Evolutionary conservation across 2,329 filamentous ascomycete genomes (phyloP), one percentile per base, ranked within the genome.

Genomic region (Fusarium sp.): DNA sequence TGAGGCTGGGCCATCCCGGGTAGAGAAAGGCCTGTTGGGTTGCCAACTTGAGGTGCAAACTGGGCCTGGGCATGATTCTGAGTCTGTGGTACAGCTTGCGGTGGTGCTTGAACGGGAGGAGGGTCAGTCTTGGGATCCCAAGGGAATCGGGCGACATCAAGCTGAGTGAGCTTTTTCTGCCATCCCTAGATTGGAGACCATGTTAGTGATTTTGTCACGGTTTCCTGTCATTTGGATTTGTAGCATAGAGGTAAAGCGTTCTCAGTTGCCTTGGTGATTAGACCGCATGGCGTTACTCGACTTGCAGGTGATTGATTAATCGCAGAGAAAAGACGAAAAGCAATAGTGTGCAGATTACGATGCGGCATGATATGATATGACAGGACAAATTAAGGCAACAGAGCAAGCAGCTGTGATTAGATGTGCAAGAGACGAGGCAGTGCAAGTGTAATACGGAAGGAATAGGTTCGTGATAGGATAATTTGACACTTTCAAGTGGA

Each of bases 71-170:
- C 65, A 48, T 78, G 75, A 15, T 66, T 59, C 35, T 73, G 72
- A 37, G 65, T 59, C 25, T 71, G 56, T 27, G 74, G 51, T 43
- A 63, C 44, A 30, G 71, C 63, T 44, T 75, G 58, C 23, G 71
- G 65, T 71, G 77, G 48, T 75, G 80, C 67, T 75, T 81, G 76
- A 78, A 75, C 65, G 67, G 75, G 70, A 22, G 76, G 69, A n/a
- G 87, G 86, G 52, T 92, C 90, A 49, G 91, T 90, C 76, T 92
- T 90, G 43, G 96, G 95, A 77, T 99, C 96, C 96, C 96, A 99
- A 13, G 96, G 95, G 78, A 98, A 97, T 58, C 88, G 84, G 62
- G 96, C 96, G 65, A 98, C 91, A 70, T 91, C 89, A 70, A 96
- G 89, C 71, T 89, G 88, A 2, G 94, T 92, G 35, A 99, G 86